Evolutionary conservation across 1,284 basidiomycete genomes (phyloP).

Genomic region (Laetiporus sulphureus): DNA sequence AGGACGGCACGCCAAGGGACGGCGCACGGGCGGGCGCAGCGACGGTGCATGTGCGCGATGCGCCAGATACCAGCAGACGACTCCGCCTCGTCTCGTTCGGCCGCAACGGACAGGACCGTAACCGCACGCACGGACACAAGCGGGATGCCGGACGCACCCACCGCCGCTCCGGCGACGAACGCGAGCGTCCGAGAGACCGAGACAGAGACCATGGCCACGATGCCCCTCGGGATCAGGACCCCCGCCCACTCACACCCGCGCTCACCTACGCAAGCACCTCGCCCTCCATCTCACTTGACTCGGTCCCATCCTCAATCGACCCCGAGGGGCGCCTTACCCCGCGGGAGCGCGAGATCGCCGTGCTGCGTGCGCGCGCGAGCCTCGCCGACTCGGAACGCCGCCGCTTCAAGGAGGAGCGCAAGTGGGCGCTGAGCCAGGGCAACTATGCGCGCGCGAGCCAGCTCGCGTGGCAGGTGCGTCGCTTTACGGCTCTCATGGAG

Average conservation of each 20-base stretch:
- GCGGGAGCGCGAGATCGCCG: conserved; percentile 61
- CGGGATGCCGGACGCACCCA: conserved; percentile 11
- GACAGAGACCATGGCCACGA: conserved; percentile 17
- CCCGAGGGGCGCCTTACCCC: conserved; percentile 53
- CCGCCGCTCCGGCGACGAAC: conserved; percentile 13
- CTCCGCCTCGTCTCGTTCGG: conserved; percentile 26
- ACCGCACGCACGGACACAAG: conserved; percentile 10
- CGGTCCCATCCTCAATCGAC: conserved; percentile 55
- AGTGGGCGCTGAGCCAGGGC: conserved; percentile 75
- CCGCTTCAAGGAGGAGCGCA: conserved; percentile 74
- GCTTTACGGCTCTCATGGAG: conserved; percentile 71
- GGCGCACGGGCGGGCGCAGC: conserved; percentile 6
- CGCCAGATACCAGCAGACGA: conserved; percentile 20
- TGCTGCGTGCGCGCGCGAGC: conserved; percentile 66
- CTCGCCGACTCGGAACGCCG: conserved; percentile 75
- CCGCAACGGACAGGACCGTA: conserved; percentile 13
- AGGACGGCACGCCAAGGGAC: conserved; percentile 28
- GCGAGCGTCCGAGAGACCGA: conserved; percentile 12
- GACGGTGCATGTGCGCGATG: conserved; percentile 8
- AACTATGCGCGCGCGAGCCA: conserved; percentile 66
- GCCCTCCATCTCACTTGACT: conserved; percentile 31
- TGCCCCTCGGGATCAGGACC: conserved; percentile 17
- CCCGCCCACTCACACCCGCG: conserved; percentile 23
- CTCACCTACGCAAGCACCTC: conserved; percentile 24
- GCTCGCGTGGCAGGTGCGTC: conserved; percentile 75